phyloP scores from a whole-genome alignment of 2,329 filamentous ascomycete genomes.

The Exophiala oligosperma region DNA sequence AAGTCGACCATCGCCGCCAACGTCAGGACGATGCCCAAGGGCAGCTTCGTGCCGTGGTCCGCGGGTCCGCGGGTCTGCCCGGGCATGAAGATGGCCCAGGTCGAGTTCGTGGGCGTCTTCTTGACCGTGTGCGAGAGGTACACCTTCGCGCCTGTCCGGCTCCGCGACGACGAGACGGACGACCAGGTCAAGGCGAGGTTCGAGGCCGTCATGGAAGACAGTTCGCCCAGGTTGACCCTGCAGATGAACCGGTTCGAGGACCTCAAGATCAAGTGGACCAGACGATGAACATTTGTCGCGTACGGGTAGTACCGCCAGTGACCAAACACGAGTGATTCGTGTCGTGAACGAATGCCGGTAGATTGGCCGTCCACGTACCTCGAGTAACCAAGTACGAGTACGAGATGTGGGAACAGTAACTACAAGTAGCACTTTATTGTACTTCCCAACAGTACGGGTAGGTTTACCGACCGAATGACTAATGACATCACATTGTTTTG shows the following conservation, averaged over 20 bases:
- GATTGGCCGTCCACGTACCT: too few relatives aligned
- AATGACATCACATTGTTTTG: too few relatives aligned
- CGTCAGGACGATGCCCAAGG: constrained; percentile 38
- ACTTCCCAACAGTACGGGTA: neutral
- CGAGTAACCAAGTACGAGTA: too few relatives aligned
- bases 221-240: constrained; percentile 32
- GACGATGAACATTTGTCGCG: neutral
- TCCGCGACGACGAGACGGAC: constrained; percentile 26
- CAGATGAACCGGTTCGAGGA: constrained; percentile 33
- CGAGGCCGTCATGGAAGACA: constrained; percentile 30
- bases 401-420: neutral
- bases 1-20: constrained; percentile 22
- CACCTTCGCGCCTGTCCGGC: constrained; percentile 27
- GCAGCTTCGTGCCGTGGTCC: constrained; percentile 51
- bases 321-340: too few relatives aligned
- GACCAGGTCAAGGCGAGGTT: constrained; percentile 28
- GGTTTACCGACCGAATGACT: too few relatives aligned
- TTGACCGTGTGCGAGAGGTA: constrained; percentile 39
- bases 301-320: too few relatives aligned
- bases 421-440: neutral
- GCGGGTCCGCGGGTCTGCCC: constrained; percentile 52
- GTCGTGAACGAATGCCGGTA: too few relatives aligned
- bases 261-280: constrained; percentile 22
- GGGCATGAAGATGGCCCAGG: constrained; percentile 57
- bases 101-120: constrained; percentile 54